Conservation (phyloP, 306 rosid genomes). For the Malus domestica region DNA sequence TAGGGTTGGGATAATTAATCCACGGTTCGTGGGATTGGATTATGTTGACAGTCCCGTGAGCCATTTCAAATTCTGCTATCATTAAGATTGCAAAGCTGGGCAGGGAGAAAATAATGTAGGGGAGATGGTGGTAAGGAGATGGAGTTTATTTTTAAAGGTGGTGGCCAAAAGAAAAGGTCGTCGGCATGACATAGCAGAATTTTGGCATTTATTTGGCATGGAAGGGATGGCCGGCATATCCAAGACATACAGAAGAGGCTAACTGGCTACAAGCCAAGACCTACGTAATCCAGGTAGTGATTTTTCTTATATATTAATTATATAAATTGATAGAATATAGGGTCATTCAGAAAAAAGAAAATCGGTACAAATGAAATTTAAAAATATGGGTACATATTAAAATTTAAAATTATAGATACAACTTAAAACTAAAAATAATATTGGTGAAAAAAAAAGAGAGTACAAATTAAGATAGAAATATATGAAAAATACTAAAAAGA, state of each 20-base stretch:
- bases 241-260: conserved; percentile 40
- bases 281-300: conserved; percentile 51
- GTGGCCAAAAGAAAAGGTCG: conserved; percentile 14
- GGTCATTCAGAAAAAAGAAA: too few species aligned
- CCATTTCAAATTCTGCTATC: conserved; percentile 52
- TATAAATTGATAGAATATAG: too few species aligned
- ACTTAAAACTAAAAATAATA: too few species aligned
- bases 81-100: conserved; percentile 7
- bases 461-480: too few species aligned
- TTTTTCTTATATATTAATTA: conserved; percentile 9
- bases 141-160: conserved; percentile 37
- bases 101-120: not conserved
- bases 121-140: conserved; percentile 9
- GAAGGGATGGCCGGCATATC: conserved; percentile 66
- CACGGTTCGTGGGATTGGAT: conserved; percentile 49
- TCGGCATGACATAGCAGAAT: not conserved
- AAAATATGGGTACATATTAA: too few species aligned
- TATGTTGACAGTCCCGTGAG: conserved; percentile 39
- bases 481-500: too few species aligned
- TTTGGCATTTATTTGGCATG: conserved; percentile 3
- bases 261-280: conserved; percentile 35
- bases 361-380: too few species aligned
- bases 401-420: too few species aligned
- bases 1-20: conserved; percentile 28
- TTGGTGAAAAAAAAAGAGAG: too few species aligned